A percentile compares a stretch with the other conserved stretches of the same genome.
These are phyloP conservation scores for Thelonectria olida DNA, from an alignment of 2,329 filamentous ascomycete genomes.

Conservation along the genomic window DNA sequence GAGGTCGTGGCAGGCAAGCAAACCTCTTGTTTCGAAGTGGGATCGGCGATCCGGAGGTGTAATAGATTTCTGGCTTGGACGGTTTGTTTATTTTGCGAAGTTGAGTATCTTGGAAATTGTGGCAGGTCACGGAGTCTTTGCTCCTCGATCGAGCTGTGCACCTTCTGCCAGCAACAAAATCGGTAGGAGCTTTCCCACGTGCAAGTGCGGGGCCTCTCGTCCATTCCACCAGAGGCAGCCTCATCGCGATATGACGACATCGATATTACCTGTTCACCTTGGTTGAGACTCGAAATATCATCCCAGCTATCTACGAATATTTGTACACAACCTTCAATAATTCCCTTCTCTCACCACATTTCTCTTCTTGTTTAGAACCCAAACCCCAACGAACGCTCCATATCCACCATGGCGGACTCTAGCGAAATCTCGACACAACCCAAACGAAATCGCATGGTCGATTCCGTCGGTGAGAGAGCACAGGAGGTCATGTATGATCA, in stretches of 20 bases:
- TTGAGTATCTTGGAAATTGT: no score
- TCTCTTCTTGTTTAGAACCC: not conserved
- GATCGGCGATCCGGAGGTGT: not conserved
- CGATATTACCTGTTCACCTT: conserved; percentile 8
- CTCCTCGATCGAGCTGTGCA: not conserved
- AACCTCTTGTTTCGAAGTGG: not conserved
- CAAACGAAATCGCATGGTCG: conserved; percentile 45
- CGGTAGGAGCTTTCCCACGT: conserved; percentile 21
- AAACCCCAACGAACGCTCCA: not conserved
- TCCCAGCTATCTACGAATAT: not conserved
- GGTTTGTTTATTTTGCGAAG: no score
- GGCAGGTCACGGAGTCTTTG: not conserved
- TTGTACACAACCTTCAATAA: not conserved
- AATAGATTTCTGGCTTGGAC: not conserved
- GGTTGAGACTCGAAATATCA: not conserved
- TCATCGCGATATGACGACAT: conserved; percentile 21
- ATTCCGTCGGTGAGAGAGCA: conserved; percentile 55
- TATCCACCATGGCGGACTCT: conserved; percentile 37
- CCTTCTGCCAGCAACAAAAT: no score
- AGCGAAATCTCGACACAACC: conserved; percentile 34
- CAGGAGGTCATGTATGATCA: conserved; percentile 58
- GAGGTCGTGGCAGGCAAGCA: not conserved
- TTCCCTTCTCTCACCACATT: not conserved
- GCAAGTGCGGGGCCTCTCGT: not conserved
- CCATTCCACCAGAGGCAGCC: conserved; percentile 1